Evolutionary conservation across 306 rosid species (phyloP), one percentile per base, ranked within the genome.

Genomic region (Neltuma alba): DNA sequence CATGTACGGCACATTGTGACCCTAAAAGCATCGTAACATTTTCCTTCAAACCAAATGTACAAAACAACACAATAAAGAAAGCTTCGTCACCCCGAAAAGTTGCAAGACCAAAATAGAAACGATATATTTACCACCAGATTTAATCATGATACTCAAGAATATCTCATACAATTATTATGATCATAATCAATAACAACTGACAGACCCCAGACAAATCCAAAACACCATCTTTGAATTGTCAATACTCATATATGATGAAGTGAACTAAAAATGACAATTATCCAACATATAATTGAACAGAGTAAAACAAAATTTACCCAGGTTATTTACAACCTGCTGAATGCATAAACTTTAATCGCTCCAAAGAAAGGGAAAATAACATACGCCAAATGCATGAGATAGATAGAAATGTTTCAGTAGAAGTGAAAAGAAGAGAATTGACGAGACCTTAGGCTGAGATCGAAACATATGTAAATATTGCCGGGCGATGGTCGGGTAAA

Each of bases 1-100:
- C 37, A 62, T 18, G 79, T 80, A 72, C 9, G 78, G 61, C 45
- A 63, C 81, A 79, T 66, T 63, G 50, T 84, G 81, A 76, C 85
- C 93, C 89, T 90, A 78, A 77, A 80, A 83, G 64, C 69, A 83
- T 31, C 73, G 69, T 21, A 69, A 76, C 70, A 64, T 14, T 63
- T 76, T 60, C 45, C 44, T 79, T 66, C 76, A 21, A 68, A 68
- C 48, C 57, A 45, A n/a, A 41, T 25, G 15, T 37, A 80, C 37
- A 30, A 31, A 61, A 13, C 63, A 76, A 30, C 82, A 67, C 31
- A 67, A 13, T 1, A 7, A 69, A 11, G 61, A 54, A 25, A 72
- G 7, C 33, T 40, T 27, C 33, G 23, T 40, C 30, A 67, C 72
- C 70, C 70, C 44, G 23, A 79, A 70, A 64, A 69, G 38, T 60